A percentile compares a stretch with the other conserved stretches of the same genome.
These are phyloP conservation scores for Marasmius fiardii DNA, from an alignment of 1,284 basidiomycete species.

Conservation along the genomic window DNA sequence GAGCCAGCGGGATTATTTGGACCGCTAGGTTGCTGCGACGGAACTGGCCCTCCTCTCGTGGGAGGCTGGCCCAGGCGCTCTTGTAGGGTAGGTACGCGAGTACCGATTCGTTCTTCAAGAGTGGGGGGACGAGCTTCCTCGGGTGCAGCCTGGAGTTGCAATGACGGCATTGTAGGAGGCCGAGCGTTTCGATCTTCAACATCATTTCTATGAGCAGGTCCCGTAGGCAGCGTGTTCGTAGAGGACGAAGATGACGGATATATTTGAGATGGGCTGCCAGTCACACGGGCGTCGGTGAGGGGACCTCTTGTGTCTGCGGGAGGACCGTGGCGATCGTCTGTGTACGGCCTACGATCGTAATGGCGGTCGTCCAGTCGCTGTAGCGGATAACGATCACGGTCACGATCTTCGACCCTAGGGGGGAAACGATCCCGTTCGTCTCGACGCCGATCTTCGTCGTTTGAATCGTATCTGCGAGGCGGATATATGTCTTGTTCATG, in stretches of 20 bases:
- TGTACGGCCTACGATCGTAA: conserved; percentile 19
- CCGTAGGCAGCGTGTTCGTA: conserved; percentile 19
- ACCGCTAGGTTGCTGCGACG: conserved; percentile 14
- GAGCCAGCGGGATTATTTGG: background rate
- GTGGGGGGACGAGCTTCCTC: conserved; percentile 14
- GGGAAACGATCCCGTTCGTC: conserved; percentile 18
- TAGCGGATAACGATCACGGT: conserved; percentile 8
- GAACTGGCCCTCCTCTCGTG: conserved; percentile 18
- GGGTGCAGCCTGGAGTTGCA: conserved; percentile 14
- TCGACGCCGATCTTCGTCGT: conserved; percentile 17
- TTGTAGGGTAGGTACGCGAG: conserved; percentile 27
- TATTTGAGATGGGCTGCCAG: conserved; percentile 13
- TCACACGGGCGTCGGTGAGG: conserved; percentile 12
- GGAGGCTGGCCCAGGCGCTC: conserved; percentile 29
- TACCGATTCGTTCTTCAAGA: conserved; percentile 34
- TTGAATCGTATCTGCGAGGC: conserved; percentile 21
- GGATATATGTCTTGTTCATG: conserved; percentile 37
- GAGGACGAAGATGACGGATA: conserved; percentile 16
- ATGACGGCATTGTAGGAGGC: conserved; percentile 14
- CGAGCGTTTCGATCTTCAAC: conserved; percentile 27
- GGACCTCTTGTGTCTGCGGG: background rate
- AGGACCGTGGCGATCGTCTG: background rate
- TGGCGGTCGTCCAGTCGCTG: conserved; percentile 13
- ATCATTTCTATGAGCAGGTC: background rate
- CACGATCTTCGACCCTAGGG: conserved; percentile 11